phyloP scores from a whole-genome alignment of 2,329 filamentous ascomycete genomes.

The Sordariomycetes sp. region DNA sequence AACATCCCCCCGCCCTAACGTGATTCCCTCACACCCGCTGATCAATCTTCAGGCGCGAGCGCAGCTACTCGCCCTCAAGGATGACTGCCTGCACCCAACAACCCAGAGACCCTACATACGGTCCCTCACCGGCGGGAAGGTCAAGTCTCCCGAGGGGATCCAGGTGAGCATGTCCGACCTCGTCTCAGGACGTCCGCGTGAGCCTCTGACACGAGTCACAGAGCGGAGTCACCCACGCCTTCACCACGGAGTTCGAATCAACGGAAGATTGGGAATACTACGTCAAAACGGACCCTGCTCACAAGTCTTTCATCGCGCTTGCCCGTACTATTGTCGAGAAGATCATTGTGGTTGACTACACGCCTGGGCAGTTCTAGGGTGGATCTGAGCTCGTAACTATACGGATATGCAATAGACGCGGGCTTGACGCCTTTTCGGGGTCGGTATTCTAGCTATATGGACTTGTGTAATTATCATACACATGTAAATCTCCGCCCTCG shows the following conservation, averaged over 20 bases:
- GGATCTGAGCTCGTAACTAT: background rate
- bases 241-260: slow-evolving; percentile 54
- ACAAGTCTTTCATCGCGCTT: slow-evolving; percentile 43
- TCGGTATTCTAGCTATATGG: too few relatives aligned
- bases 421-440: too few relatives aligned
- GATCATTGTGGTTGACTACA: slow-evolving; percentile 47
- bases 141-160: slow-evolving; percentile 49
- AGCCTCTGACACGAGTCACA: slow-evolving; percentile 12
- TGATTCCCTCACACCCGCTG: background rate
- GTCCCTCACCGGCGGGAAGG: slow-evolving; percentile 43
- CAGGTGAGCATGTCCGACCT: slow-evolving; percentile 29
- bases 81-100: slow-evolving; percentile 50
- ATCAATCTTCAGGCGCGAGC: slow-evolving; percentile 14
- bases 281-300: slow-evolving; percentile 49
- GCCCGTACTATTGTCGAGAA: slow-evolving; percentile 33
- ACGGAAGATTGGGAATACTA: slow-evolving; percentile 57
- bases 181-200: background rate
- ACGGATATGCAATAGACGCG: background rate
- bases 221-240: slow-evolving; percentile 54
- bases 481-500: too few relatives aligned
- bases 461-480: too few relatives aligned
- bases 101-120: slow-evolving; percentile 51
- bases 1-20: background rate
- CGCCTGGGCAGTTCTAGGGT: slow-evolving; percentile 21
- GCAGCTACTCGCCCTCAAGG: slow-evolving; percentile 34